These are phyloP conservation scores for Cytospora chrysosperma DNA, from an alignment of 2,329 filamentous ascomycete genomes.

Conservation along the genomic window DNA sequence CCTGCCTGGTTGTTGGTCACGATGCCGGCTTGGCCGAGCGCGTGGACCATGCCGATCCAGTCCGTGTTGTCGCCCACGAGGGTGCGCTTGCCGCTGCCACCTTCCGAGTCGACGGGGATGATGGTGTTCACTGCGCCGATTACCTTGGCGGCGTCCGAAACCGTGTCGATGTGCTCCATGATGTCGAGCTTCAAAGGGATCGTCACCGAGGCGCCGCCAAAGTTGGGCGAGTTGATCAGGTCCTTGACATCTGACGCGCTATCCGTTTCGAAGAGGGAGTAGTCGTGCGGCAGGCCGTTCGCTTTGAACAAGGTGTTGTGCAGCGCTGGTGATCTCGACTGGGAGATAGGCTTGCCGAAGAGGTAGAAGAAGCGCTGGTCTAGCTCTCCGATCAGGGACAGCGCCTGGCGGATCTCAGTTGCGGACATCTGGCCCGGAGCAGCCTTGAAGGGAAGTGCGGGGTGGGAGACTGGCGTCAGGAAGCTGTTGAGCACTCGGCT, in stretches of 20 bases:
- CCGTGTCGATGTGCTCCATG: slow-evolving; percentile 74
- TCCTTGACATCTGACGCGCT: slow-evolving; percentile 58
- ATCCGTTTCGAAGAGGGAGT: slow-evolving; percentile 73
- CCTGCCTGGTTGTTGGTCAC: slow-evolving; percentile 42
- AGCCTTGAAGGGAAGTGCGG: slow-evolving; percentile 84
- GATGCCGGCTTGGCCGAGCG: slow-evolving; percentile 69
- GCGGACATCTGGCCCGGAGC: slow-evolving; percentile 93
- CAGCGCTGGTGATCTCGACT: slow-evolving; percentile 81
- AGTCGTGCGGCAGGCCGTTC: slow-evolving; percentile 81
- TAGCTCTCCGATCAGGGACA: slow-evolving; percentile 78
- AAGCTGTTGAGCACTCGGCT: slow-evolving; percentile 89
- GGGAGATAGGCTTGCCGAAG: slow-evolving; percentile 80
- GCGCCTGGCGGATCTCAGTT: slow-evolving; percentile 76
- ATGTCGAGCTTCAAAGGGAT: slow-evolving; percentile 93
- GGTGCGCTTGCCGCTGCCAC: slow-evolving; percentile 44
- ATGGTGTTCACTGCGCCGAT: slow-evolving; percentile 97
- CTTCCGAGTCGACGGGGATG: slow-evolving; percentile 52
- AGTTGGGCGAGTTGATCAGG: slow-evolving; percentile 68
- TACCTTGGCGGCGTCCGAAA: slow-evolving; percentile 73
- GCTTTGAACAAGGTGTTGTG: slow-evolving; percentile 82
- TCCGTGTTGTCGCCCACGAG: slow-evolving; percentile 92
- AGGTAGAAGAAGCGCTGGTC: slow-evolving; percentile 76
- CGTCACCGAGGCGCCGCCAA: slow-evolving; percentile 92
- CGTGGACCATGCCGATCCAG: slow-evolving; percentile 86
- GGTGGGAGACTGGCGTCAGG: slow-evolving; percentile 92